A percentile compares a stretch with the other conserved stretches of the same genome.
These are phyloP conservation scores for Striga asiatica DNA, from an alignment of 257 asterid species.

Conservation along the genomic window DNA sequence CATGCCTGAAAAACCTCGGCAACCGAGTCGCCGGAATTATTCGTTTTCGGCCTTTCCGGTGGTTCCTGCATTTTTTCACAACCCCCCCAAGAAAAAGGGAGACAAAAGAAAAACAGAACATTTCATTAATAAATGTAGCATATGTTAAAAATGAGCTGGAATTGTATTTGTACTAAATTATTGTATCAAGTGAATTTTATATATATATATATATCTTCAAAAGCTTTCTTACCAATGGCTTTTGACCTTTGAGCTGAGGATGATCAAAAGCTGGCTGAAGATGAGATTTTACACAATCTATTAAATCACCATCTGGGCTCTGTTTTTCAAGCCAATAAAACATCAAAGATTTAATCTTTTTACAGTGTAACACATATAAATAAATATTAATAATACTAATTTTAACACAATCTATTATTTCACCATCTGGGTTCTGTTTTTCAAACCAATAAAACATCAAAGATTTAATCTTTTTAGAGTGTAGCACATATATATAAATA, in stretches of 20 bases:
- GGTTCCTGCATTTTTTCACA: conserved; percentile 41
- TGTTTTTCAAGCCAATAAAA: conserved; percentile 19
- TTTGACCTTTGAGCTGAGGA: conserved; percentile 76
- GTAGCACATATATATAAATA: too few relatives aligned
- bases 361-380: background rate
- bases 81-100: too few relatives aligned
- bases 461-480: too few relatives aligned
- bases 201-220: too few relatives aligned
- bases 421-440: too few relatives aligned
- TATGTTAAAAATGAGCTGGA: too few relatives aligned
- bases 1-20: conserved; percentile 41
- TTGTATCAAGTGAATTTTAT: too few relatives aligned
- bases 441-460: too few relatives aligned
- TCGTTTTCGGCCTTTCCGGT: conserved; percentile 75
- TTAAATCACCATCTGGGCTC: conserved; percentile 87
- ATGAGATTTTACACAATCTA: conserved; percentile 71
- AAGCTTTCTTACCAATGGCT: conserved; percentile 63
- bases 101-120: too few relatives aligned
- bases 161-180: too few relatives aligned
- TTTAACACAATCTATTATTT: too few relatives aligned
- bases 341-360: background rate
- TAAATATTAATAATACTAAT: background rate
- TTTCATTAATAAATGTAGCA: too few relatives aligned
- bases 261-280: conserved; percentile 98
- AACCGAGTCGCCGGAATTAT: conserved; percentile 21